These are phyloP conservation scores for Fusarium sp. DNA, from an alignment of 2,329 filamentous ascomycete species.

Conservation along the genomic window DNA sequence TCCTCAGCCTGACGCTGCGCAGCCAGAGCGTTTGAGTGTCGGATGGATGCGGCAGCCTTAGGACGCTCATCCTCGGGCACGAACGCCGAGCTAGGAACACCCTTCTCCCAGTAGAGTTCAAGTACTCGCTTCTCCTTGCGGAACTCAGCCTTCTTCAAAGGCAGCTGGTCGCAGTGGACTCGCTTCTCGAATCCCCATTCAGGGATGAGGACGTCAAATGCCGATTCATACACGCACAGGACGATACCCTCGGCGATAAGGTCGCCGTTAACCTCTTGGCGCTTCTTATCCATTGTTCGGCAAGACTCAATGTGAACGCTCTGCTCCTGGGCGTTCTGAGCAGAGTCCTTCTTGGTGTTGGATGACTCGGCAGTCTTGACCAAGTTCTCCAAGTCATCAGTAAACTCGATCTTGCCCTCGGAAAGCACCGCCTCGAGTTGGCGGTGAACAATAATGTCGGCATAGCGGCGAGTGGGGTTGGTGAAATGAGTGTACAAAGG, in stretches of 20 bases:
- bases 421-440: conserved; percentile 92
- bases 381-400: conserved; percentile 88
- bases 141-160: conserved; percentile 99
- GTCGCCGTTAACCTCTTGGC: conserved; percentile 88
- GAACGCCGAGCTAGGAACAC: conserved; percentile 94
- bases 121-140: conserved; percentile 95
- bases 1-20: conserved; percentile 86
- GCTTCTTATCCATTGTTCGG: conserved; percentile 93
- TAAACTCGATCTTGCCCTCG: conserved; percentile 85
- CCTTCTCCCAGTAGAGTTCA: conserved; percentile 99
- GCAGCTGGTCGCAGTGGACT: conserved; percentile 97
- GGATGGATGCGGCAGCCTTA: conserved; percentile 82
- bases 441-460: conserved; percentile 94
- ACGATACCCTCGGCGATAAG: conserved; percentile 97
- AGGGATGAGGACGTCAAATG: conserved; percentile 97
- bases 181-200: conserved; percentile 99
- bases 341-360: conserved; percentile 99
- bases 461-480: conserved; percentile 93
- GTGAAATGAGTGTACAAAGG: conserved; percentile 98
- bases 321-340: conserved; percentile 97
- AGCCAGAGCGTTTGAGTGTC: conserved; percentile 81
- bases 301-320: conserved; percentile 99
- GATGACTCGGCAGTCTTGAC: conserved; percentile 94
- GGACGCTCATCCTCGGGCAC: conserved; percentile 97
- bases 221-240: conserved; percentile 97